These are phyloP conservation scores for Zea mays DNA, from an alignment of 176 grass and related monocot species.

Conservation along the genomic window DNA sequence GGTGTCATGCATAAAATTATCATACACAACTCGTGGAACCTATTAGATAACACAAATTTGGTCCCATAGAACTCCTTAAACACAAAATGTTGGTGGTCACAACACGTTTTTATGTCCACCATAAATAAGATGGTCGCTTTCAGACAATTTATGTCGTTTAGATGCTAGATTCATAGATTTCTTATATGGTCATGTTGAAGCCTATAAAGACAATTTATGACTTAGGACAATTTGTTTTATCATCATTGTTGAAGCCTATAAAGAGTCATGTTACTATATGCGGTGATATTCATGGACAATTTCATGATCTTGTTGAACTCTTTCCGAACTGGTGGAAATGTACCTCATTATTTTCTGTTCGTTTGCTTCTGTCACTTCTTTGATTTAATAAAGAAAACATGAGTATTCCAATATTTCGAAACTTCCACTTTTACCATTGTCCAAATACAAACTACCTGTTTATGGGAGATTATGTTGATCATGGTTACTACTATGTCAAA, in stretches of 20 bases:
- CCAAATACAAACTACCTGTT: conserved; percentile 98
- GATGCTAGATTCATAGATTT: conserved; percentile 1
- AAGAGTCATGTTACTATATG: too few relatives aligned
- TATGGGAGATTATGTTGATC: conserved; percentile 53
- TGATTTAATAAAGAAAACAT: neutral
- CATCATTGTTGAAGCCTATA: conserved; percentile 65
- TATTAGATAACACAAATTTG: too few relatives aligned
- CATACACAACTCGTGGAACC: too few relatives aligned
- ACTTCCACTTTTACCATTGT: conserved; percentile 53
- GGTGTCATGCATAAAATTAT: too few relatives aligned
- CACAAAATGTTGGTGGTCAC: too few relatives aligned
- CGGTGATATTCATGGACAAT: too few relatives aligned
- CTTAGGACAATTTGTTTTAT: conserved; percentile 27
- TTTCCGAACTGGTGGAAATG: too few relatives aligned
- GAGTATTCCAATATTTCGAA: conserved; percentile 20
- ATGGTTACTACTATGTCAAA: too few relatives aligned
- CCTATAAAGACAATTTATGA: neutral
- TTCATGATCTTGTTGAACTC: too few relatives aligned
- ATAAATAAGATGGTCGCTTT: neutral
- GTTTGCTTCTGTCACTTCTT: conserved; percentile 5
- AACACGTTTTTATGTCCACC: too few relatives aligned
- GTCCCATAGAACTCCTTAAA: too few relatives aligned
- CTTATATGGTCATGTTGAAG: neutral
- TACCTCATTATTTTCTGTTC: neutral
- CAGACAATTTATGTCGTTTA: neutral